phyloP scores from a whole-genome alignment of 768 basidiomycete genomes.

The Suillus paluster region DNA sequence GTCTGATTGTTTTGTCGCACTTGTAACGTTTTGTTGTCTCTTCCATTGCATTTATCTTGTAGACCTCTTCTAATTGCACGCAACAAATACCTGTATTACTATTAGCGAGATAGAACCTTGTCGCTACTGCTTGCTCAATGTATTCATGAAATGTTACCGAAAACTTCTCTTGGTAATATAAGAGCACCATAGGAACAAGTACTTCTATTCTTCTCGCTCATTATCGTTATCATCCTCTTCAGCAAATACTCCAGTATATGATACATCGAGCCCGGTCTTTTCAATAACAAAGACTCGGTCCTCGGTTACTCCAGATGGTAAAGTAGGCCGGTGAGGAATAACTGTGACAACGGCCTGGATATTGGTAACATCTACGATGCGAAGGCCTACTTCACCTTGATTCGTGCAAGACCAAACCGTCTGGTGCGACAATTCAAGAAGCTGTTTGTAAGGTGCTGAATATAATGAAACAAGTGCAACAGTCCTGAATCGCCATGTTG shows the following conservation, averaged over 20 bases:
- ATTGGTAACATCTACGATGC: constrained; percentile 18
- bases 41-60: too few species aligned
- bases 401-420: constrained; percentile 23
- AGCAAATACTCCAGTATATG: constrained; percentile 1
- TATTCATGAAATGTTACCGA: too few species aligned
- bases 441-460: constrained; percentile 20
- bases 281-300: constrained; percentile 11
- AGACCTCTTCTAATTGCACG: too few species aligned
- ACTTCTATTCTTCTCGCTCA: not conserved
- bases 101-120: too few species aligned
- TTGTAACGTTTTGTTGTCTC: too few species aligned
- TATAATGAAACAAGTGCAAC: constrained; percentile 28
- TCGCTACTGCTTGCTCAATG: too few species aligned
- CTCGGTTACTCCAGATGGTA: too few species aligned
- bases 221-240: not conserved
- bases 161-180: too few species aligned
- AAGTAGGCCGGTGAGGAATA: constrained; percentile 14
- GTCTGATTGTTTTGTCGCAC: too few species aligned
- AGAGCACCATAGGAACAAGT: too few species aligned
- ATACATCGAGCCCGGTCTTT: constrained; percentile 12
- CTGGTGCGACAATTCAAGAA: constrained; percentile 20
- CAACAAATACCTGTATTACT: too few species aligned
- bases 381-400: constrained; percentile 18
- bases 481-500: not conserved
- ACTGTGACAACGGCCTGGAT: constrained; percentile 30